Conservation (phyloP, 495 filamentous ascomycete genomes). For the Halenospora varia region DNA sequence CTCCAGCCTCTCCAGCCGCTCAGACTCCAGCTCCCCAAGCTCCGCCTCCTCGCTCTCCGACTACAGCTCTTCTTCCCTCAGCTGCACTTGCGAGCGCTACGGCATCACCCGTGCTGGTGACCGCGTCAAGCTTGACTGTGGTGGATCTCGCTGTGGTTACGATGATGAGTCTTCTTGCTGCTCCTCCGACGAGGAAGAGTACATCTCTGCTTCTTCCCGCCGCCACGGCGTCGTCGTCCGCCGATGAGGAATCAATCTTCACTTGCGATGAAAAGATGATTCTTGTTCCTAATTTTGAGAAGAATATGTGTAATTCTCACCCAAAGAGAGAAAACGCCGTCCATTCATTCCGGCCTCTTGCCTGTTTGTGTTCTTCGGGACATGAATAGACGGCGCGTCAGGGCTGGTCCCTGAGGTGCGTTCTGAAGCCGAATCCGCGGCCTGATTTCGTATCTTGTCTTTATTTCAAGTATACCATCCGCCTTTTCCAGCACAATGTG, state of each 20-base stretch:
- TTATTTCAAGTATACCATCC: constrained; percentile 3
- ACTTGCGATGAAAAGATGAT: too few relatives aligned
- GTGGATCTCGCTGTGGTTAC: constrained; percentile 79
- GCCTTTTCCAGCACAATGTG: constrained; percentile 7
- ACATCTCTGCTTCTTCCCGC: constrained; percentile 56
- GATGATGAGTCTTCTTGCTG: constrained; percentile 56
- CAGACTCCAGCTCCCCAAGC: constrained; percentile 64
- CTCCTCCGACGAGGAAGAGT: constrained; percentile 56
- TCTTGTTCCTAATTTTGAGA: too few relatives aligned
- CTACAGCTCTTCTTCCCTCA: constrained; percentile 51
- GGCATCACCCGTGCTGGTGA: constrained; percentile 91
- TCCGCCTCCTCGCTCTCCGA: constrained; percentile 72
- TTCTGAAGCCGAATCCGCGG: constrained; percentile 26
- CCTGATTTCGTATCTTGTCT: constrained; percentile 22
- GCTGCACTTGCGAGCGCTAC: constrained; percentile 89
- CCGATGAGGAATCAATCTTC: constrained; percentile 16
- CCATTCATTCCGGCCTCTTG: constrained; percentile 26
- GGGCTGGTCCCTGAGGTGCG: constrained; percentile 16
- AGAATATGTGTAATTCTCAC: too few relatives aligned
- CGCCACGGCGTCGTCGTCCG: constrained; percentile 78
- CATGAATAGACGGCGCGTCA: constrained; percentile 4
- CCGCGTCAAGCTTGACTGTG: constrained; percentile 91
- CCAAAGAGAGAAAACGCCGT: constrained; percentile 19
- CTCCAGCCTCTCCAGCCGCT: constrained; percentile 73
- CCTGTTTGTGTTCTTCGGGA: constrained; percentile 1